Evolutionary conservation across 1,284 basidiomycete genomes (phyloP).

Genomic region (Moesziomyces antarcticus): DNA sequence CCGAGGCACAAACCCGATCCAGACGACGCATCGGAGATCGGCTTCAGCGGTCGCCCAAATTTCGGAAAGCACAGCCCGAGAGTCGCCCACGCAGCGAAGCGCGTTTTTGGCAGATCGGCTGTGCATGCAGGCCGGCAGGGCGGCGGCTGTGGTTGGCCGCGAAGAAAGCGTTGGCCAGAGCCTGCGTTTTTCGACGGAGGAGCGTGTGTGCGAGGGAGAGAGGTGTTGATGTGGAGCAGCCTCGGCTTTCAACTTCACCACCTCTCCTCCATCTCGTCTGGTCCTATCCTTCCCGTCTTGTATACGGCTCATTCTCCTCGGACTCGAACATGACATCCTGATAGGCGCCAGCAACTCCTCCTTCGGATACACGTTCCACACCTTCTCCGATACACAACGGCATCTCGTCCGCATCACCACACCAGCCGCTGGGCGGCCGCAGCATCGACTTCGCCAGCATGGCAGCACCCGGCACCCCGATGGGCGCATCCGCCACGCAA

Average conservation of each 20-base stretch:
- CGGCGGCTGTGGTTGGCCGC: neutral
- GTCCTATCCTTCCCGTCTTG: neutral
- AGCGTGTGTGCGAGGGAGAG: neutral
- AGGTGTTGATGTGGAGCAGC: neutral
- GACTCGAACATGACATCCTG: neutral
- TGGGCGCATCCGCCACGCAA: constrained; percentile 20
- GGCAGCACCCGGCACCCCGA: constrained; percentile 43
- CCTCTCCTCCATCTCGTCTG: neutral
- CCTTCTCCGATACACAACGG: neutral
- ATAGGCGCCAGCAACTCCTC: neutral
- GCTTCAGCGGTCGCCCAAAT: too few species aligned
- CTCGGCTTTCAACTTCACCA: too few species aligned
- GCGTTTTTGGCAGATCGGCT: neutral
- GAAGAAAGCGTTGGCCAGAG: neutral
- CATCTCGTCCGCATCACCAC: too few species aligned
- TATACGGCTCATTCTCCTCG: neutral
- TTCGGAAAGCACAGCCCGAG: neutral
- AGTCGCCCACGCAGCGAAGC: neutral
- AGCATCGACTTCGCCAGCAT: constrained; percentile 5
- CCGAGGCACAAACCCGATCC: neutral
- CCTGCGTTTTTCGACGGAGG: neutral
- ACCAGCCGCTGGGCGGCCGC: neutral
- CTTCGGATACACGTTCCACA: too few species aligned
- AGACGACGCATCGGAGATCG: neutral
- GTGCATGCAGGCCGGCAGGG: neutral